These are phyloP conservation scores for Alternaria arbusti DNA, from an alignment of 2,329 filamentous ascomycete genomes.

Conservation along the genomic window DNA sequence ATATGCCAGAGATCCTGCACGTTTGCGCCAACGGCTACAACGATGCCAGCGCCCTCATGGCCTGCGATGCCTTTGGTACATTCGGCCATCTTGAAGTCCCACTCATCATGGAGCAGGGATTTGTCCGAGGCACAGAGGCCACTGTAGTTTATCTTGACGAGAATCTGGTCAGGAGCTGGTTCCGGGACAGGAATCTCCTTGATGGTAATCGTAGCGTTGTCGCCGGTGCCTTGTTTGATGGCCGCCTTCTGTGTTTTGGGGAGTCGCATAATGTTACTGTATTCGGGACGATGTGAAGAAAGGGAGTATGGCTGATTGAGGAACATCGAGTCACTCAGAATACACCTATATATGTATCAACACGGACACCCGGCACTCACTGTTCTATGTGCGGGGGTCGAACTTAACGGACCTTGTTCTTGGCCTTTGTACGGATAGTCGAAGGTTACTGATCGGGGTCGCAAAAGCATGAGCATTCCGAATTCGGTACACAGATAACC, in stretches of 20 bases:
- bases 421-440: background rate
- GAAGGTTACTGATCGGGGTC: background rate
- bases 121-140: slow-evolving; percentile 64
- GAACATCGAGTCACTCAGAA: background rate
- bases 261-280: slow-evolving; percentile 28
- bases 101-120: slow-evolving; percentile 46
- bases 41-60: slow-evolving; percentile 75
- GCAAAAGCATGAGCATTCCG: background rate
- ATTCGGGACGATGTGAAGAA: background rate
- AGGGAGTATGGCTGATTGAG: background rate
- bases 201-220: slow-evolving; percentile 29
- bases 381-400: background rate
- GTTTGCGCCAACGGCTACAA: slow-evolving; percentile 73
- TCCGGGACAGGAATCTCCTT: slow-evolving; percentile 39
- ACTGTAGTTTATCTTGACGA: slow-evolving; percentile 63
- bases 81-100: slow-evolving; percentile 37
- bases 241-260: slow-evolving; percentile 46
- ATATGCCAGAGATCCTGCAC: slow-evolving; percentile 67
- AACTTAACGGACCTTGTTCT: background rate
- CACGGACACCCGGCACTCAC: background rate
- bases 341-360: background rate
- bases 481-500: background rate
- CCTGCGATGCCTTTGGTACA: slow-evolving; percentile 67
- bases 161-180: slow-evolving; percentile 59
- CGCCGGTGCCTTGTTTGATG: slow-evolving; percentile 40